Percentiles rank a stretch among this genome's conserved stretches.
Evolutionary conservation across 495 filamentous ascomycete species (phyloP).

Genomic region (Xylaria longipes): DNA sequence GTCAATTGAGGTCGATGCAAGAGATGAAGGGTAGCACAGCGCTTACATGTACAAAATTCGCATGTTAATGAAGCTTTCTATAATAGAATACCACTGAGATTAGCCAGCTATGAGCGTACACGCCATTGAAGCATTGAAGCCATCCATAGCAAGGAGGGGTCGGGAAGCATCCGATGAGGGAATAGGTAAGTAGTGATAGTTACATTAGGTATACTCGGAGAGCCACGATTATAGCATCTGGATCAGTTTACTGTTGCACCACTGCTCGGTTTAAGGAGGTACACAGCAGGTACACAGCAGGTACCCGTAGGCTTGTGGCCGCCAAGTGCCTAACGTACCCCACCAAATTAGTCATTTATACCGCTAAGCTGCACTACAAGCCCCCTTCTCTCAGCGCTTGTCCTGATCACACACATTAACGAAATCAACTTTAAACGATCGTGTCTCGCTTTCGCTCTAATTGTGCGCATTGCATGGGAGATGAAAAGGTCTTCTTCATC

Average conservation of each 20-base stretch:
- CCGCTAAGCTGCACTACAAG: too few relatives aligned
- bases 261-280: neutral
- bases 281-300: neutral
- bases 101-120: neutral
- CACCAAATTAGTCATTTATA: neutral
- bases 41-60: neutral
- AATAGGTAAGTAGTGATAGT: neutral
- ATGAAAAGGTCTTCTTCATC: neutral
- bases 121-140: neutral
- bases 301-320: neutral
- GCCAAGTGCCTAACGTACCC: neutral
- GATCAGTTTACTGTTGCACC: neutral
- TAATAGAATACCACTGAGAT: neutral
- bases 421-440: too few relatives aligned
- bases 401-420: neutral
- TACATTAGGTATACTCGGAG: neutral
- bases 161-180: neutral
- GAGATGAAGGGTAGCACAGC: neutral
- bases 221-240: neutral
- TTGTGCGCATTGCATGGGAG: neutral
- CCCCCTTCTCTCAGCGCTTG: too few relatives aligned
- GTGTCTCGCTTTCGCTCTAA: neutral
- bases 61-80: neutral
- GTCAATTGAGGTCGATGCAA: neutral
- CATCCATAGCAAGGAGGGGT: neutral